Evolutionary conservation across 345 rosid genomes (phyloP), one percentile per base, ranked within the genome.

Genomic region (Aethionema arabicum): DNA sequence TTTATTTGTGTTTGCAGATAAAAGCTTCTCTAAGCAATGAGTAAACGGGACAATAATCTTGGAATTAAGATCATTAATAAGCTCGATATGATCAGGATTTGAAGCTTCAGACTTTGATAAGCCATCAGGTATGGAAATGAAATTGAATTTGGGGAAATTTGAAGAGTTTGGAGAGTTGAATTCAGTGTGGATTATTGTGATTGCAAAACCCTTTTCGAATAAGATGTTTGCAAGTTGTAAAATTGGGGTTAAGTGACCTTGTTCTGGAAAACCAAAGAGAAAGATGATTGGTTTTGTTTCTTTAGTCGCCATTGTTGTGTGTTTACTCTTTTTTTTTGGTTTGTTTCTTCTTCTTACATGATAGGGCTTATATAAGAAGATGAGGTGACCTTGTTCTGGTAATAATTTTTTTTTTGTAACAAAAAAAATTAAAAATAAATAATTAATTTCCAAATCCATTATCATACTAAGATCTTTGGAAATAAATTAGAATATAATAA

Each of bases 181-280:
- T 21, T 21, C 27, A 21, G 85, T 73, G 49, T 83, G 89, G 42
- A 83, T 65, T 14, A 83, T 72, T 40, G 74, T 70, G 60, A 86
- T 78, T 70, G 83, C 74, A 62, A 82, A 82, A 30, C 87, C 87
- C 59, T 46, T 77, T 48, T 68, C 21, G 38, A 65, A 72, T 0
- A 86, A 76, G 45, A 83, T 80, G 72, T 60, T 68, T 1, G 81
- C 87, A 0, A 86, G 81, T 61, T 86, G 89, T 61, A 83, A 74
- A 75, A 80, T 81, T 2, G 91, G 83, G 53, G 70, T 82, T 27
- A 82, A 49, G 65, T 87, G 95, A 49, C 90, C 91, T 63, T 87
- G 84, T 15, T 84, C 69, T 15, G 88, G 95, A 15, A 75, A 39
- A 1, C 83, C 76, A 56, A 87, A 82, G 35, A 87, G 76, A 11